Evolutionary conservation across 169 alveolate genomes (phyloP).

Genomic region (Neospora caninum): DNA sequence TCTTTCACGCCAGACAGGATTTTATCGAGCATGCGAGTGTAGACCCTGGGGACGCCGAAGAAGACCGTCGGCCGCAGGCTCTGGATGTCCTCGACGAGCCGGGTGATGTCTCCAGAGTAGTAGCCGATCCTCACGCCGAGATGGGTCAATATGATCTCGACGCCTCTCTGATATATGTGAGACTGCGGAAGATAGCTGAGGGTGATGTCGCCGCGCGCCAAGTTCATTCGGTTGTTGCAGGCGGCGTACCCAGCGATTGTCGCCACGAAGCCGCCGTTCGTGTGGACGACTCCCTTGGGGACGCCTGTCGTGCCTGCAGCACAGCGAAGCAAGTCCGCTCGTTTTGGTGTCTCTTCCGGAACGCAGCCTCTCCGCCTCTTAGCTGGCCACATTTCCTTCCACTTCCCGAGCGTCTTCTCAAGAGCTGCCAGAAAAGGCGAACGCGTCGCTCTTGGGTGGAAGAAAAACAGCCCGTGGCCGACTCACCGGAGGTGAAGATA

Average conservation of each 20-base stretch:
- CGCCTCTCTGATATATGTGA: slow-evolving; percentile 87
- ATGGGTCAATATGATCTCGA: slow-evolving; percentile 35
- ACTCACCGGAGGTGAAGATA: slow-evolving; percentile 59
- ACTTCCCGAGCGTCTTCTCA: no score
- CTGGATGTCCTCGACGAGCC: slow-evolving; percentile 82
- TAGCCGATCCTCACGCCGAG: slow-evolving; percentile 50
- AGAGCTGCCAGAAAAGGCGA: no score
- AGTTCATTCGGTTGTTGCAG: slow-evolving; percentile 58
- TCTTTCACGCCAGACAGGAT: slow-evolving; percentile 17
- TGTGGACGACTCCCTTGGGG: slow-evolving; percentile 92
- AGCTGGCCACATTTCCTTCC: no score
- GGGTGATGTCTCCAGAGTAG: slow-evolving; percentile 82
- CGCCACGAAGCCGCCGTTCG: slow-evolving; percentile 83
- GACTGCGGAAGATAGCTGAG: slow-evolving; percentile 88
- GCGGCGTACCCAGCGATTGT: slow-evolving; percentile 70
- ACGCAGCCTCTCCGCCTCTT: no score
- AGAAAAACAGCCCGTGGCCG: no score
- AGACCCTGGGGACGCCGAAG: slow-evolving; percentile 87
- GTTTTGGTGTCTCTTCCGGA: no score
- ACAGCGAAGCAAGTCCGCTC: slow-evolving; percentile 71
- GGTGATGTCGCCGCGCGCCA: slow-evolving; percentile 78
- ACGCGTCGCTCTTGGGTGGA: no score
- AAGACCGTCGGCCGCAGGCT: slow-evolving; percentile 88
- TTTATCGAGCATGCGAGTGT: slow-evolving; percentile 78
- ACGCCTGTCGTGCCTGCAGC: slow-evolving; percentile 95